A percentile compares a stretch with the other conserved stretches of the same genome.
phyloP scores from a whole-genome alignment of 352 stramenopile species.

The Thraustochytrium sp. region DNA sequence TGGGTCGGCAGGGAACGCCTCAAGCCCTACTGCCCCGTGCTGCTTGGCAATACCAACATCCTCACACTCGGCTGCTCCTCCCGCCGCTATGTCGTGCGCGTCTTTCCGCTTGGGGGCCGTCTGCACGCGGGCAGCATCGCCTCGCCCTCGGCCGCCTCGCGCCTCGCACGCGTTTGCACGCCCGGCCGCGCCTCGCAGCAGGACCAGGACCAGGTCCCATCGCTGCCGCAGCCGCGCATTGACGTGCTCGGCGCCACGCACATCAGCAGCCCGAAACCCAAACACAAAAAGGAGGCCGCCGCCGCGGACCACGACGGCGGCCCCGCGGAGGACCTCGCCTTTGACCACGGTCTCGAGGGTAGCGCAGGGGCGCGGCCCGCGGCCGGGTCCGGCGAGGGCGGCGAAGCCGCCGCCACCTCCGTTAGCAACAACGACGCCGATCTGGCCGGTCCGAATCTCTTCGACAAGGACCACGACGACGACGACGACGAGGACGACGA shows the following conservation, averaged over 20 bases:
- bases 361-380: no score
- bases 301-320: no score
- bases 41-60: constrained; percentile 28
- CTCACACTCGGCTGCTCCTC: constrained; percentile 11
- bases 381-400: not conserved
- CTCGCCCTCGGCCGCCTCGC: not conserved
- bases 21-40: constrained; percentile 50
- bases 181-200: no score
- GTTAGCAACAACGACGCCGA: not conserved
- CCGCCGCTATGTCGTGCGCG: constrained; percentile 4
- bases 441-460: not conserved
- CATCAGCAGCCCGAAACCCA: no score
- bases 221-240: no score
- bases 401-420: not conserved
- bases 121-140: not conserved
- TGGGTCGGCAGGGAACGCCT: constrained; percentile 67
- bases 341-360: no score
- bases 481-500: constrained; percentile 13
- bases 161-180: not conserved
- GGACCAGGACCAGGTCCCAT: no score
- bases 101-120: constrained; percentile 4
- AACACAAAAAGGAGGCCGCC: no score
- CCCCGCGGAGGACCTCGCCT: no score
- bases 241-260: no score
- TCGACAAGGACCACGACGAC: not conserved